A percentile compares a stretch with the other conserved stretches of the same genome.
These are phyloP conservation scores for Paxillus ammoniavirescens DNA, from an alignment of 768 basidiomycete genomes.

Conservation along the genomic window DNA sequence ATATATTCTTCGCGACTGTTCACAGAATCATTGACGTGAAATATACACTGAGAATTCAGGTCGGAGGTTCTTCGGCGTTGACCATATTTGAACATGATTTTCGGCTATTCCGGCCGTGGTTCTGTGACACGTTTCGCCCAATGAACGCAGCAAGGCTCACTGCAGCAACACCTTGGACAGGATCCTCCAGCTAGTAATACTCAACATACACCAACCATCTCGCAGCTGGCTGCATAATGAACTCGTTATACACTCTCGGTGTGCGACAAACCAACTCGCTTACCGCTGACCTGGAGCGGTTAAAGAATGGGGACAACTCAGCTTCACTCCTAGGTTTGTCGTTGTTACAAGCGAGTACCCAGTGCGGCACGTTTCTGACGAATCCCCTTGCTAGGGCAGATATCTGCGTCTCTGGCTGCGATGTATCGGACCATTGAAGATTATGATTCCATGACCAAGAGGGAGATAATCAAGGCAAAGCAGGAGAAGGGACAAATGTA, in stretches of 20 bases:
- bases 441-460: conserved; percentile 93
- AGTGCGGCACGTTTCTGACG: conserved; percentile 4
- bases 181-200: neutral
- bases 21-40: neutral
- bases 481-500: conserved; percentile 95
- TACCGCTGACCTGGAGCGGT: conserved; percentile 79
- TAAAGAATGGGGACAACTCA: conserved; percentile 78
- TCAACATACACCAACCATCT: neutral
- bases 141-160: neutral
- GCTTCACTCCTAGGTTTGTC: conserved; percentile 80
- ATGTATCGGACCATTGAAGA: conserved; percentile 95
- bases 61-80: neutral
- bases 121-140: conserved; percentile 5
- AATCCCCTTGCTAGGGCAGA: conserved; percentile 71
- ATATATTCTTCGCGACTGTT: neutral
- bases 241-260: conserved; percentile 91
- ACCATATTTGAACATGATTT: neutral
- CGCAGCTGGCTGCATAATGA: conserved; percentile 55
- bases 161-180: neutral
- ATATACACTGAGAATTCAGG: neutral
- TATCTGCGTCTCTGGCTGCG: conserved; percentile 94
- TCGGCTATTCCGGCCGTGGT: conserved; percentile 2
- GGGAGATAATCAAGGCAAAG: conserved; percentile 95
- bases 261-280: conserved; percentile 90
- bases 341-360: neutral